Conservation (phyloP, 2,329 filamentous ascomycete genomes). For the Cercospora zeae-maydis region DNA sequence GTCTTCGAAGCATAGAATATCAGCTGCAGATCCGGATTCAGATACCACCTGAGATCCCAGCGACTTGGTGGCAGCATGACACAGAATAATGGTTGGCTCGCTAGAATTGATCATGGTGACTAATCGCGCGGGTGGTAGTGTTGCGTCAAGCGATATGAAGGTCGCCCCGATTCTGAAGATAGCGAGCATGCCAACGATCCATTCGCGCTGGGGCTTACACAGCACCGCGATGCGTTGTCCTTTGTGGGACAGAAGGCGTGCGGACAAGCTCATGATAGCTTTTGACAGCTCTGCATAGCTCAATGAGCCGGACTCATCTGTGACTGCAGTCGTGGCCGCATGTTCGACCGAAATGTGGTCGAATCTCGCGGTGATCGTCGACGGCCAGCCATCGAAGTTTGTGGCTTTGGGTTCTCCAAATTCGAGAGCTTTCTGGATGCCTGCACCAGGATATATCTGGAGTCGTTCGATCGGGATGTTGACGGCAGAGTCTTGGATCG, state of each 20-base stretch:
- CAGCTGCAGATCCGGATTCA: background rate
- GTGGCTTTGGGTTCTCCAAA: conserved; percentile 3
- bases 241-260: conserved; percentile 6
- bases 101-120: conserved; percentile 14
- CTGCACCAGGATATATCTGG: conserved; percentile 10
- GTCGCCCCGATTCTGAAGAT: conserved; percentile 12
- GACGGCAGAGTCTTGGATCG: background rate
- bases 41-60: background rate
- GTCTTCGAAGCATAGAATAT: conserved; percentile 12
- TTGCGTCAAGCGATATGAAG: conserved; percentile 21
- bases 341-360: conserved; percentile 3
- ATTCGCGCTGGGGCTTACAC: conserved; percentile 14
- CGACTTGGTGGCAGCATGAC: conserved; percentile 9
- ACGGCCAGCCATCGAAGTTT: conserved; percentile 10
- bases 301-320: conserved; percentile 9
- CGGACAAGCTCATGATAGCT: conserved; percentile 1
- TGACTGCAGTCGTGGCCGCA: conserved; percentile 7
- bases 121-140: conserved; percentile 14
- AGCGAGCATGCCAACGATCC: conserved; percentile 18
- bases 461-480: conserved; percentile 5
- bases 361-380: conserved; percentile 17
- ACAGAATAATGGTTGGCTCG: conserved; percentile 15
- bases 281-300: conserved; percentile 16
- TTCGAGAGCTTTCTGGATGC: conserved; percentile 13
- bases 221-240: conserved; percentile 15